Conservation (phyloP, 2,329 filamentous ascomycete species). For the Teratosphaeria zuluensis region DNA sequence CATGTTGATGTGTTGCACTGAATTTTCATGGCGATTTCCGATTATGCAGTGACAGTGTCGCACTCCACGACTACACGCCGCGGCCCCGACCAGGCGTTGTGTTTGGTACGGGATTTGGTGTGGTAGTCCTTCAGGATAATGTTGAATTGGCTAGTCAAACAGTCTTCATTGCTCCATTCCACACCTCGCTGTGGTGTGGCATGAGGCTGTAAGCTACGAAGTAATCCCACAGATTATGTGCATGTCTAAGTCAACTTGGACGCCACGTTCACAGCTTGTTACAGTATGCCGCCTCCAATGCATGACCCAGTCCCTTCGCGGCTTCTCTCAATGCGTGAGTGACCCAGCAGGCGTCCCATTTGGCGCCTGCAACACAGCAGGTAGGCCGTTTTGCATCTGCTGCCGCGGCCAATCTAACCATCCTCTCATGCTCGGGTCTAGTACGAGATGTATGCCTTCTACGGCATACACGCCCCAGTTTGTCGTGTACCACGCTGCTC, state of each 20-base stretch:
- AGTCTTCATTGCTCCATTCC: not conserved
- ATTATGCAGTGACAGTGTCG: not conserved
- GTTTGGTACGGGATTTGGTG: too few species aligned
- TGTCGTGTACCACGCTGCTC: constrained; percentile 11
- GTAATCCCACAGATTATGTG: not conserved
- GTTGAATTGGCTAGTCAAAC: too few species aligned
- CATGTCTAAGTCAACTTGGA: not conserved
- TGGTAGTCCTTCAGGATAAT: too few species aligned
- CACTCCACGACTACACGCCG: too few species aligned
- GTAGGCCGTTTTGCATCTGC: constrained; percentile 5
- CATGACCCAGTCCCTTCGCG: too few species aligned
- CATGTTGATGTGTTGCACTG: not conserved
- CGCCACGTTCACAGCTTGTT: not conserved
- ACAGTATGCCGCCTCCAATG: too few species aligned
- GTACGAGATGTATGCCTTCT: constrained; percentile 10
- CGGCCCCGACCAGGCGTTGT: too few species aligned
- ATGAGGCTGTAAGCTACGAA: not conserved
- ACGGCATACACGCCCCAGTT: constrained; percentile 14
- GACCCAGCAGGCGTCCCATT: not conserved
- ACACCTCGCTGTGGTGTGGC: not conserved
- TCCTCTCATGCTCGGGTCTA: constrained; percentile 9
- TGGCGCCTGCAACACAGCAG: not conserved
- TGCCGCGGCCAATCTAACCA: constrained; percentile 18
- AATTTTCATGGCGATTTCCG: not conserved
- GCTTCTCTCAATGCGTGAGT: not conserved